Evolutionary conservation across 306 rosid species (phyloP).

Genomic region (Betula pendula): DNA sequence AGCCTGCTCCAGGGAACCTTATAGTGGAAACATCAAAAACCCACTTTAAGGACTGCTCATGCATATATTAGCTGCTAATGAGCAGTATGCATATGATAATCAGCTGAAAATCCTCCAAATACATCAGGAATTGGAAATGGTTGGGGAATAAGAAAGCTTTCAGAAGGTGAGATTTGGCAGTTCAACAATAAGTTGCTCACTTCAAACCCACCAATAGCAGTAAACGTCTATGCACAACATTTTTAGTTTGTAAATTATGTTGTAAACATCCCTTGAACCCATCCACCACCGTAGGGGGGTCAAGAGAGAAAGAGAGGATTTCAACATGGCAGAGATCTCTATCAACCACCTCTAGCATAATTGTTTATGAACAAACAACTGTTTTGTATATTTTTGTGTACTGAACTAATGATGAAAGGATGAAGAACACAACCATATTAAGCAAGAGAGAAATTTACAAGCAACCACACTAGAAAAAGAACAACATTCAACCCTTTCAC

Average conservation of each 20-base stretch:
- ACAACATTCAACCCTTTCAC: neutral
- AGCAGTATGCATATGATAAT: neutral
- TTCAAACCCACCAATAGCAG: neutral
- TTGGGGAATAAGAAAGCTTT: neutral
- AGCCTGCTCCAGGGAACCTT: slow-evolving; percentile 99
- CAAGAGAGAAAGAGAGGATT: neutral
- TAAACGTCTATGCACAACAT: neutral
- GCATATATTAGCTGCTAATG: slow-evolving; percentile 11
- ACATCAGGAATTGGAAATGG: neutral
- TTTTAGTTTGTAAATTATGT: neutral
- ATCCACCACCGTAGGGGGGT: neutral
- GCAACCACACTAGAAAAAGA: neutral
- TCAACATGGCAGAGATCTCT: neutral
- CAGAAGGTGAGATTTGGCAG: neutral
- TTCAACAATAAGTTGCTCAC: neutral
- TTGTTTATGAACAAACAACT: neutral
- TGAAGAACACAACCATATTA: neutral
- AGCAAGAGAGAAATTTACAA: neutral
- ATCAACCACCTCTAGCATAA: neutral
- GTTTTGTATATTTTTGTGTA: neutral
- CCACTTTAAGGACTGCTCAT: slow-evolving; percentile 30
- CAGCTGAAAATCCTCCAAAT: neutral
- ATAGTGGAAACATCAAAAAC: slow-evolving; percentile 18
- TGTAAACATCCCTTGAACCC: neutral
- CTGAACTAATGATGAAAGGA: neutral